Evolutionary conservation across 2,329 filamentous ascomycete species (phyloP).

Genomic region (Zelopaecilomyces penicillatus): DNA sequence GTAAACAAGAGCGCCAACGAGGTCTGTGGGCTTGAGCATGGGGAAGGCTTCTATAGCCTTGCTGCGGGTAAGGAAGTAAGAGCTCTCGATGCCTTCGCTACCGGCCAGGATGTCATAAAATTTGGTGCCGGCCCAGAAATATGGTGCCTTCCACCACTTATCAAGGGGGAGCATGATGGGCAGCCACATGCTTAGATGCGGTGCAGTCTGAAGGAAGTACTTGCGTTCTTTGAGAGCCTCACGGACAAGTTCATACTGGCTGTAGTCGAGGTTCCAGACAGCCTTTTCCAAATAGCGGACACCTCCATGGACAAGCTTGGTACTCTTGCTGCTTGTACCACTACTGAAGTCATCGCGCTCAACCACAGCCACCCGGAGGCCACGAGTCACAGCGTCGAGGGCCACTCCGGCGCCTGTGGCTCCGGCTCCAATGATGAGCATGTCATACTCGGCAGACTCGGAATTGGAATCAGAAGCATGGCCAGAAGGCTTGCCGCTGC

Average conservation of each 20-base stretch:
- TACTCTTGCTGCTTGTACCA: constrained; percentile 67
- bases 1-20: constrained; percentile 79
- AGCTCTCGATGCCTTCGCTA: constrained; percentile 79
- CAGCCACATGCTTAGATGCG: constrained; percentile 64
- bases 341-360: constrained; percentile 67
- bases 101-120: constrained; percentile 80
- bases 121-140: constrained; percentile 72
- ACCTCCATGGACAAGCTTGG: constrained; percentile 69
- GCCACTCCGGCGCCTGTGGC: constrained; percentile 65
- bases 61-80: constrained; percentile 79
- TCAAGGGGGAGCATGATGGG: constrained; percentile 70
- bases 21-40: constrained; percentile 72
- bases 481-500: constrained; percentile 11
- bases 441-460: constrained; percentile 49
- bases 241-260: constrained; percentile 61
- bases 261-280: constrained; percentile 67
- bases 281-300: constrained; percentile 70
- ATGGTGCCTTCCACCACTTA: constrained; percentile 70
- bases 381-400: constrained; percentile 62
- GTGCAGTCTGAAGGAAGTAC: constrained; percentile 67
- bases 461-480: neutral
- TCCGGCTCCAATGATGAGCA: constrained; percentile 62
- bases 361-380: constrained; percentile 62
- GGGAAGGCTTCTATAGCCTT: constrained; percentile 83
- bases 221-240: constrained; percentile 67